Percentiles rank a stretch among this genome's conserved stretches.
Evolutionary conservation across 1,139 yeast genomes (phyloP).

Genomic region (Nadsonia starkeyi-henricii): DNA sequence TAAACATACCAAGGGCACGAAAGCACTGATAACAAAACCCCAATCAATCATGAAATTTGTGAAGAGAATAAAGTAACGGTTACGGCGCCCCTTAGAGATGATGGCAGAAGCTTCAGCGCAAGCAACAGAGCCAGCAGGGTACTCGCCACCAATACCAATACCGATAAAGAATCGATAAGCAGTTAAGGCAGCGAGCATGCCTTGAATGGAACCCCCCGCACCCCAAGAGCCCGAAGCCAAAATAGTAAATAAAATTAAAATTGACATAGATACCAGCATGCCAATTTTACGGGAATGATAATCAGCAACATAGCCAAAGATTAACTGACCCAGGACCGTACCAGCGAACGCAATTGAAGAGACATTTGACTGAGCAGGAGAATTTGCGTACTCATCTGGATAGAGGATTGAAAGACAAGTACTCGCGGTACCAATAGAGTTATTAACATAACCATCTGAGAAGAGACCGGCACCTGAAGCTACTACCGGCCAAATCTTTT

Average conservation of each 20-base stretch:
- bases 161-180: constrained; percentile 80
- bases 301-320: constrained; percentile 71
- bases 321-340: constrained; percentile 73
- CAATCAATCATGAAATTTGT: constrained; percentile 79
- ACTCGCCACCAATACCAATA: constrained; percentile 67
- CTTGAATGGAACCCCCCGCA: constrained; percentile 44
- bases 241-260: constrained; percentile 62
- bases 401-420: constrained; percentile 54
- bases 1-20: constrained; percentile 72
- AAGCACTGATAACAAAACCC: constrained; percentile 74
- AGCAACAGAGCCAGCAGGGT: constrained; percentile 87
- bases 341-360: constrained; percentile 87
- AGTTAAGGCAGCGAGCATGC: constrained; percentile 70
- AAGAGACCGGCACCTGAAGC: constrained; percentile 87
- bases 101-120: constrained; percentile 82
- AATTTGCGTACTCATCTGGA: constrained; percentile 44
- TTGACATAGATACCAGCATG: constrained; percentile 60
- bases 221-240: constrained; percentile 87
- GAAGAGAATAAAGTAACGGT: constrained; percentile 79
- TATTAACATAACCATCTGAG: constrained; percentile 83
- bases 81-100: constrained; percentile 69
- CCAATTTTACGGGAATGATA: constrained; percentile 65
- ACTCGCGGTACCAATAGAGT: constrained; percentile 63
- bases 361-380: constrained; percentile 62
- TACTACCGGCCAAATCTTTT: constrained; percentile 54